Percentiles rank a stretch among this genome's conserved stretches.
Evolutionary conservation across 495 filamentous ascomycete species (phyloP).

Genomic region (Tricharina praecox): DNA sequence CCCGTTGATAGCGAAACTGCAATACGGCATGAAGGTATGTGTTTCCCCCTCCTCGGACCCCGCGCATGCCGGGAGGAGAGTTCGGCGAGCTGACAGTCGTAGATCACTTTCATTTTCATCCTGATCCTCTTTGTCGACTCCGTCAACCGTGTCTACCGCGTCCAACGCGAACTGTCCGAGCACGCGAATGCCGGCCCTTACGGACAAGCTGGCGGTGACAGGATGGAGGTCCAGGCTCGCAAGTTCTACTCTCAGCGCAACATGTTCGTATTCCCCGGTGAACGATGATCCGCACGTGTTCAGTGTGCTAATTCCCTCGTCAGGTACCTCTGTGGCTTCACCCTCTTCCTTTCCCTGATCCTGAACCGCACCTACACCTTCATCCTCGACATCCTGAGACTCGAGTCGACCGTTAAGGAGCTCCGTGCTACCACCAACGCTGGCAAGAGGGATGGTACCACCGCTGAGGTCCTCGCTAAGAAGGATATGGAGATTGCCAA

Average conservation of each 20-base stretch:
- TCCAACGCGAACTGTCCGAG: conserved; percentile 68
- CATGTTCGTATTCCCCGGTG: conserved; percentile 39
- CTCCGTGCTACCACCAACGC: conserved; percentile 67
- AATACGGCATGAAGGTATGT: conserved; percentile 61
- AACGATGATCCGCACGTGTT: background rate
- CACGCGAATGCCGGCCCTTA: conserved; percentile 28
- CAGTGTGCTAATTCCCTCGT: conserved; percentile 9
- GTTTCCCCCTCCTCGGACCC: too few species aligned
- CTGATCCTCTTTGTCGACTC: conserved; percentile 95
- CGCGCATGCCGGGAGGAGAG: too few species aligned
- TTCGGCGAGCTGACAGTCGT: conserved; percentile 19
- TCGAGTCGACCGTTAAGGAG: conserved; percentile 81
- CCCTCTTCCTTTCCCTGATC: conserved; percentile 93
- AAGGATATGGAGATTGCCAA: conserved; percentile 61
- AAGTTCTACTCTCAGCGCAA: conserved; percentile 99
- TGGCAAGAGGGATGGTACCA: conserved; percentile 43
- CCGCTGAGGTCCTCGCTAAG: conserved; percentile 40
- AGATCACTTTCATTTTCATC: conserved; percentile 98
- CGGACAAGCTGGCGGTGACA: conserved; percentile 61
- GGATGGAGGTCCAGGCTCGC: conserved; percentile 94
- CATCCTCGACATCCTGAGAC: conserved; percentile 84
- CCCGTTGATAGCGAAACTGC: conserved; percentile 57
- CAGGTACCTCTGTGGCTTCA: conserved; percentile 91
- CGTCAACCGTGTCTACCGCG: conserved; percentile 94
- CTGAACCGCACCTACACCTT: conserved; percentile 97